Percentiles rank a stretch among this genome's conserved stretches.
phyloP scores from a whole-genome alignment of 2,329 filamentous ascomycete genomes.

The Zymoseptoria tritici region DNA sequence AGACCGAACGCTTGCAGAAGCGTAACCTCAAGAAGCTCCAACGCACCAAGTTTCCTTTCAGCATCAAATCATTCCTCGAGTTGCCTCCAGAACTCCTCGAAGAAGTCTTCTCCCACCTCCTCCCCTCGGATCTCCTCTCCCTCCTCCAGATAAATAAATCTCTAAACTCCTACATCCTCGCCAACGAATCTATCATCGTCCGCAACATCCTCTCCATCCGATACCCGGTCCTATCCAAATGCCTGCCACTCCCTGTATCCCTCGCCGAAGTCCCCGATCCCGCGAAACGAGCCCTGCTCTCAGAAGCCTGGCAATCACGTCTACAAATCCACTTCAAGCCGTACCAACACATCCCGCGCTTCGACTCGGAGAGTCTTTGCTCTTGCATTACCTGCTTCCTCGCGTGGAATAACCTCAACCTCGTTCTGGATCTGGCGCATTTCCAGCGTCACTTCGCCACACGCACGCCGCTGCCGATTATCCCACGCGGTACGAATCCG shows the following conservation, averaged over 20 bases:
- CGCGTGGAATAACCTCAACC: conserved; percentile 50
- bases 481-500: conserved; percentile 41
- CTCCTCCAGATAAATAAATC: conserved; percentile 38
- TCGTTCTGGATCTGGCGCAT: conserved; percentile 50
- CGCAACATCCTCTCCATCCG: conserved; percentile 39
- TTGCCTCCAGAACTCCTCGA: conserved; percentile 49
- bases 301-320: conserved; percentile 37
- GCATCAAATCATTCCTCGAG: conserved; percentile 34
- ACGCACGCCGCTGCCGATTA: conserved; percentile 46
- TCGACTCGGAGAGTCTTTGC: conserved; percentile 44
- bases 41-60: conserved; percentile 29
- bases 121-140: conserved; percentile 45
- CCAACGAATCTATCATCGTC: conserved; percentile 40
- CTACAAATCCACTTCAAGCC: conserved; percentile 43
- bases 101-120: conserved; percentile 41
- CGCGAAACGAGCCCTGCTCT: conserved; percentile 33
- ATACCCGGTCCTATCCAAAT: conserved; percentile 45
- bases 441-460: conserved; percentile 48
- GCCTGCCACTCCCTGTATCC: conserved; percentile 45
- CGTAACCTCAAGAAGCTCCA: conserved; percentile 35
- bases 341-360: conserved; percentile 46
- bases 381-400: conserved; percentile 51
- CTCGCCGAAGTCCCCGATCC: conserved; percentile 29
- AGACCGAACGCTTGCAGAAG: conserved; percentile 43
- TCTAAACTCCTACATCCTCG: conserved; percentile 38